phyloP scores from a whole-genome alignment of 1,284 basidiomycete genomes.

The Grifola frondosa region DNA sequence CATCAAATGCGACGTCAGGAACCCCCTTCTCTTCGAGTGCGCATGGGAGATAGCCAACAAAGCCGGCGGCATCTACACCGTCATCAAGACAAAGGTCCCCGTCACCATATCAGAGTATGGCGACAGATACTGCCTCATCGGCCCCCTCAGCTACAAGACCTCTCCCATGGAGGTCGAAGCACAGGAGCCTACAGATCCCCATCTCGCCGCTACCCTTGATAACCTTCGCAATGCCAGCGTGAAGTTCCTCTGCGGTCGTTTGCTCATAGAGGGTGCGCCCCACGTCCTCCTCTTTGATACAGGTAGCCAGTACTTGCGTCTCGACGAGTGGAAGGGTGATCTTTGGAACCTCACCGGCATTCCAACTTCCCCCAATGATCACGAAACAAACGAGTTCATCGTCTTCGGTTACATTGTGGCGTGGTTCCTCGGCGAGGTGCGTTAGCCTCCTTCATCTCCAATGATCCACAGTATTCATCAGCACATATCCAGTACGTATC shows the following conservation, averaged over 20 bases:
- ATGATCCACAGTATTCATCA: too few species aligned
- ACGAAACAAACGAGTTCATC: constrained; percentile 99
- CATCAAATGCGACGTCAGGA: constrained; percentile 70
- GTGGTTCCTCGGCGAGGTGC: constrained; percentile 98
- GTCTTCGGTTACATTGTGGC: constrained; percentile 98
- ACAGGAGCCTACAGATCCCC: constrained; percentile 78
- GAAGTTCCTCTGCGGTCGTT: constrained; percentile 93
- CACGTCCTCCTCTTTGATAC: constrained; percentile 95
- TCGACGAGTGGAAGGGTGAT: constrained; percentile 99
- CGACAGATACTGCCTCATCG: constrained; percentile 91
- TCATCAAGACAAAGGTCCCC: constrained; percentile 99
- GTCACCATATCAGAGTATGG: constrained; percentile 94
- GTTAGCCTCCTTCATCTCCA: too few species aligned
- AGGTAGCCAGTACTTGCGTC: constrained; percentile 80
- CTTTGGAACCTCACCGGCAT: constrained; percentile 98
- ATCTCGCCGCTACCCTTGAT: constrained; percentile 70
- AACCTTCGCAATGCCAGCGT: constrained; percentile 86
- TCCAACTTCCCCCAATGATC: constrained; percentile 91
- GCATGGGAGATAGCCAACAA: constrained; percentile 97
- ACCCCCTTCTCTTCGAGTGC: constrained; percentile 83
- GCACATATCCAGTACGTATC: constrained; percentile 86
- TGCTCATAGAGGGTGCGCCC: constrained; percentile 97
- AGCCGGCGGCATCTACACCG: constrained; percentile 98
- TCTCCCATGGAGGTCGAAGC: constrained; percentile 98
- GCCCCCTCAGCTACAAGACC: constrained; percentile 94